A percentile compares a stretch with the other conserved stretches of the same genome.
Conservation (phyloP, 148 eudicot genomes). For the Salicornia ramosissima region DNA sequence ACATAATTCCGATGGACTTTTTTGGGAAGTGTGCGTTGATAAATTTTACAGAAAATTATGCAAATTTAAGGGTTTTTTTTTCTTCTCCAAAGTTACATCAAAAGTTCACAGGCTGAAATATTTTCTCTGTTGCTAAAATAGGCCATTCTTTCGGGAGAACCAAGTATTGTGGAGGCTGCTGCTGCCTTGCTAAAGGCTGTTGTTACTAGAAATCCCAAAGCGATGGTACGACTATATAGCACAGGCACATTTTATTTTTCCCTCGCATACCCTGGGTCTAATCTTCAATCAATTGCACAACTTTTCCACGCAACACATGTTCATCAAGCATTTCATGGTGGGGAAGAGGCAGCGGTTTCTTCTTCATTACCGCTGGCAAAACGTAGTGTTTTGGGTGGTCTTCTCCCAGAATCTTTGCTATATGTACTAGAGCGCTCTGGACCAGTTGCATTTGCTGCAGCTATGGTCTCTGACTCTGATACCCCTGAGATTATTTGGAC, state of each 20-base stretch:
- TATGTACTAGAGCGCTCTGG: conserved; percentile 98
- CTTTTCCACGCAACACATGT: conserved; percentile 88
- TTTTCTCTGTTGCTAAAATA: conserved; percentile 21
- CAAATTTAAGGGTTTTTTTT: too few species aligned
- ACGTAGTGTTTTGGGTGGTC: conserved; percentile 96
- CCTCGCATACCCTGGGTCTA: conserved; percentile 97
- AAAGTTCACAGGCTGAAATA: neutral
- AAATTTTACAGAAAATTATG: too few species aligned
- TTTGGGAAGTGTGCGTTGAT: too few species aligned
- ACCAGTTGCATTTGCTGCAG: conserved; percentile 91
- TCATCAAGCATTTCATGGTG: conserved; percentile 99
- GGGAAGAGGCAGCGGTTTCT: conserved; percentile 99
- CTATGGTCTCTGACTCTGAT: conserved; percentile 98
- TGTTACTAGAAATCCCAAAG: conserved; percentile 95
- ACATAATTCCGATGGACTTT: too few species aligned
- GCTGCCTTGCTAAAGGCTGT: conserved; percentile 88
- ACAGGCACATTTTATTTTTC: conserved; percentile 98
- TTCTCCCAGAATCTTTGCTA: conserved; percentile 89
- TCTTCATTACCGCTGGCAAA: conserved; percentile 95
- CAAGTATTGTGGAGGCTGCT: conserved; percentile 84
- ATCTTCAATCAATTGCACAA: conserved; percentile 82
- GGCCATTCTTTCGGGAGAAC: conserved; percentile 98
- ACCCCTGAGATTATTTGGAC: conserved; percentile 99
- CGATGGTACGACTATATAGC: conserved; percentile 87
- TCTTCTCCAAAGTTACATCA: neutral